Evolutionary conservation across 768 basidiomycete species (phyloP), one percentile per base, ranked within the genome.

Genomic region (Pilatotrama ljubarskyi): DNA sequence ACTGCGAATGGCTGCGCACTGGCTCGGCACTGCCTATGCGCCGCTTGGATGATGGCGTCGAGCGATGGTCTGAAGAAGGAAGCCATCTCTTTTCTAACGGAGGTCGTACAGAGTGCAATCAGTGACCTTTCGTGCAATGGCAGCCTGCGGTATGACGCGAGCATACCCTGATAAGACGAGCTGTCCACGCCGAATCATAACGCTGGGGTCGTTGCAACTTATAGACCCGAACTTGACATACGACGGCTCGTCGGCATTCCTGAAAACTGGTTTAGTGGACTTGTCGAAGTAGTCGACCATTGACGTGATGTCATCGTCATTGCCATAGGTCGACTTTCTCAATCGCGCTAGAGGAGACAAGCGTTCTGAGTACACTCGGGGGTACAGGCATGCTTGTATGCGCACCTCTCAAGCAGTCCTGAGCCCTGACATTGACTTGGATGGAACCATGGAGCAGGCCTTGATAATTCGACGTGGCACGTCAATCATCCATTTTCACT

Each of bases 41-140:
- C 51, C 64, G 65, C 17, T 26, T 41, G 43, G 10, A 64, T 53
- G 1, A 72, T 6, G 72, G 68, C 32, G 77, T 76, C 13, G 65
- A 81, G 68, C 0, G 80, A 79, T 8, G 77, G 78, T 44, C 78
- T 74, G 51, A 82, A 84, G 44, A 80, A 75, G 1, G 69, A 64
- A 17, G 72, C 74, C 18, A 83, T 73, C n/a, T 74, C 66, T 18
- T 63, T 60, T 18, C 80, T 64, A 36, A 14, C 9, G 17, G 10
- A n/a, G n/a, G n/a, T n/a, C n/a, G n/a, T n/a, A n/a, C n/a, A n/a
- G n/a, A n/a, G n/a, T n/a, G n/a, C n/a, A n/a, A n/a, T n/a, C n/a
- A n/a, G n/a, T n/a, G n/a, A n/a, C n/a, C n/a, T n/a, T n/a, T n/a
- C 10, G 17, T 13, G 11, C 20, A 9, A 11, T n/a, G 24, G 9